Percentiles rank a stretch among this genome's conserved stretches.
Conservation (phyloP, 148 eudicot genomes). For the Rhododendron kiyosumense region DNA sequence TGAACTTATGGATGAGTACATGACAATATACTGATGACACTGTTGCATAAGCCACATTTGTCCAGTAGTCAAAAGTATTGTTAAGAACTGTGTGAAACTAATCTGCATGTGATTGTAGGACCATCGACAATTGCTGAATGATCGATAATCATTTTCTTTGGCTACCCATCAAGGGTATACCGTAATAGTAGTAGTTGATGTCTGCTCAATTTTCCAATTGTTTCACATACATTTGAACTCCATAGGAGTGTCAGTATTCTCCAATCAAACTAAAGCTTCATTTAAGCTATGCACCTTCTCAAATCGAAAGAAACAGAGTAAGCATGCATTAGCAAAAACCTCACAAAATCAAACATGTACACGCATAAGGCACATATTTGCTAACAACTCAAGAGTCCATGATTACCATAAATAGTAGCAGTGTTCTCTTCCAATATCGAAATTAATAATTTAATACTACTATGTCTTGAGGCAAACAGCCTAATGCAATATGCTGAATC, state of each 20-base stretch:
- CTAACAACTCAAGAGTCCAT: not conserved
- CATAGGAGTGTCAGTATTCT: not conserved
- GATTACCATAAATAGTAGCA: not conserved
- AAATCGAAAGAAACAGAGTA: not conserved
- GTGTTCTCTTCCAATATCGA: too few relatives aligned
- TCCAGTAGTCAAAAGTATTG: too few relatives aligned
- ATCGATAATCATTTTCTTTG: not conserved
- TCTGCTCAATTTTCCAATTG: not conserved
- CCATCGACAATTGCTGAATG: not conserved
- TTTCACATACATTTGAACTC: not conserved
- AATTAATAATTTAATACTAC: not conserved
- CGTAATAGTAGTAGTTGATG: not conserved
- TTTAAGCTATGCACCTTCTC: not conserved
- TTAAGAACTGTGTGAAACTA: not conserved
- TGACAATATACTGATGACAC: not conserved
- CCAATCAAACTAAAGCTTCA: not conserved
- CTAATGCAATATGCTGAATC: too few relatives aligned
- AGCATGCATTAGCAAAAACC: not conserved
- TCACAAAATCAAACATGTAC: not conserved
- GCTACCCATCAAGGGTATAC: not conserved
- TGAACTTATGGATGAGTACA: not conserved
- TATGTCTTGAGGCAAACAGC: not conserved
- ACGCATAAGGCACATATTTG: not conserved
- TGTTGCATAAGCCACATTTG: not conserved
- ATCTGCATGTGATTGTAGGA: not conserved